These are phyloP conservation scores for Parietaria judaica DNA, from an alignment of 306 rosid genomes.

Conservation along the genomic window DNA sequence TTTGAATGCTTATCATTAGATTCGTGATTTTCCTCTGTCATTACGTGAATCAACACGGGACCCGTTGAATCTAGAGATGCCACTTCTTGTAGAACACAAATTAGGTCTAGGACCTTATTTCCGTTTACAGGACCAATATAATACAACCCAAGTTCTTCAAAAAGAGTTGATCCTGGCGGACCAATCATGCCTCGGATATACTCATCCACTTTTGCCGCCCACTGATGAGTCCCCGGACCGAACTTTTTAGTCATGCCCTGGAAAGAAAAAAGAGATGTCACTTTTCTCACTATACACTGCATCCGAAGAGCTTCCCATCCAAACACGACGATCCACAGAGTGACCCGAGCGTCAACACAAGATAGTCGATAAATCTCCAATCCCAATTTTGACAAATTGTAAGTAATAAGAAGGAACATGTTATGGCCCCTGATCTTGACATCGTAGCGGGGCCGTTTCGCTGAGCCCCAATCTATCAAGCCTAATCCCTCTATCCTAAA, in stretches of 20 bases:
- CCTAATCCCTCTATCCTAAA: no score
- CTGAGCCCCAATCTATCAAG: no score
- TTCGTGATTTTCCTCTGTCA: slow-evolving; percentile 63
- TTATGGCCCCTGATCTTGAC: no score
- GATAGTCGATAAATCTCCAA: neutral
- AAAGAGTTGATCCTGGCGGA: slow-evolving; percentile 83
- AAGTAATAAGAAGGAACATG: neutral
- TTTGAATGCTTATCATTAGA: slow-evolving; percentile 29
- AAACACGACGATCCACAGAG: neutral
- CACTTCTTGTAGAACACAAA: slow-evolving; percentile 74
- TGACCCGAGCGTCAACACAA: slow-evolving; percentile 1
- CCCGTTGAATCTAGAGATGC: slow-evolving; percentile 89
- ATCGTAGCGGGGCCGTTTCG: no score
- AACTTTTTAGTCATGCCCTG: slow-evolving; percentile 87
- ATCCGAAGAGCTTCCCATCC: no score
- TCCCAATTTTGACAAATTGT: neutral
- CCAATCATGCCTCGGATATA: slow-evolving; percentile 97
- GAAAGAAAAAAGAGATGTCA: neutral
- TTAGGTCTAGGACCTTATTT: slow-evolving; percentile 71
- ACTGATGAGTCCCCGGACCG: slow-evolving; percentile 83
- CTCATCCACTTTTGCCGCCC: slow-evolving; percentile 97
- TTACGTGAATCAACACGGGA: slow-evolving; percentile 85
- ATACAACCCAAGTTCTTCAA: slow-evolving; percentile 94
- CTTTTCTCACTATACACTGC: neutral
- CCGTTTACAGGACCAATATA: slow-evolving; percentile 97